A percentile compares a stretch with the other conserved stretches of the same genome.
These are phyloP conservation scores for Lentinus tigrinus DNA, from an alignment of 768 basidiomycete genomes.

Conservation along the genomic window DNA sequence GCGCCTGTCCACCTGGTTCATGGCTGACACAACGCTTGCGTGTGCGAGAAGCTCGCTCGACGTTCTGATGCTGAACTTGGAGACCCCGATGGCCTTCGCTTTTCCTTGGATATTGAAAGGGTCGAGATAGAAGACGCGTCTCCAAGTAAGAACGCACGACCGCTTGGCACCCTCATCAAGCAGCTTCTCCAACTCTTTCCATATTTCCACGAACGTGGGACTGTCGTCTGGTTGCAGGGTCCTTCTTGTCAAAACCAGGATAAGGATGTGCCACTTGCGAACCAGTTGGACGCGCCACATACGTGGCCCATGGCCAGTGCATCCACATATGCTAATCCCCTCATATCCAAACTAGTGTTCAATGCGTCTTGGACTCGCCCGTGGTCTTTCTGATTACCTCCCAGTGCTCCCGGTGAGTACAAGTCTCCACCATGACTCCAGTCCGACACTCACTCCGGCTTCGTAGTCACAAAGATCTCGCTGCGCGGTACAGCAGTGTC, in stretches of 20 bases:
- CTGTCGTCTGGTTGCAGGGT: slow-evolving; percentile 22
- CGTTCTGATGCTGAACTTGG: slow-evolving; percentile 44
- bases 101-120: slow-evolving; percentile 23
- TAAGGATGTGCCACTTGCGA: not conserved
- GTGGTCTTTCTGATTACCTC: slow-evolving; percentile 31
- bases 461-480: slow-evolving; percentile 51
- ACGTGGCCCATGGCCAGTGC: slow-evolving; percentile 32
- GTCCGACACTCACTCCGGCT: slow-evolving; percentile 34
- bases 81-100: slow-evolving; percentile 38
- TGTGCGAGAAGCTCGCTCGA: slow-evolving; percentile 40
- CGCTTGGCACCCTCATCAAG: slow-evolving; percentile 25
- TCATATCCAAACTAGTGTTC: slow-evolving; percentile 27
- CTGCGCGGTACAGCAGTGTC: slow-evolving; percentile 44
- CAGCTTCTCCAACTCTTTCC: slow-evolving; percentile 36
- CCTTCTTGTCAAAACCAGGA: not conserved
- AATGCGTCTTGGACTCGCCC: slow-evolving; percentile 30
- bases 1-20: slow-evolving; percentile 65
- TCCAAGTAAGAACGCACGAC: not conserved
- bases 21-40: slow-evolving; percentile 56
- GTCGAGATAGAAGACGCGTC: not conserved
- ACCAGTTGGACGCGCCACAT: not conserved
- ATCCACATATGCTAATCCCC: slow-evolving; percentile 38
- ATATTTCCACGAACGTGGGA: slow-evolving; percentile 33
- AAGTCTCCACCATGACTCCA: not conserved
- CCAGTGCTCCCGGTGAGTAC: slow-evolving; percentile 26